phyloP scores from a whole-genome alignment of 495 filamentous ascomycete genomes.

The Parathielavia appendiculata region DNA sequence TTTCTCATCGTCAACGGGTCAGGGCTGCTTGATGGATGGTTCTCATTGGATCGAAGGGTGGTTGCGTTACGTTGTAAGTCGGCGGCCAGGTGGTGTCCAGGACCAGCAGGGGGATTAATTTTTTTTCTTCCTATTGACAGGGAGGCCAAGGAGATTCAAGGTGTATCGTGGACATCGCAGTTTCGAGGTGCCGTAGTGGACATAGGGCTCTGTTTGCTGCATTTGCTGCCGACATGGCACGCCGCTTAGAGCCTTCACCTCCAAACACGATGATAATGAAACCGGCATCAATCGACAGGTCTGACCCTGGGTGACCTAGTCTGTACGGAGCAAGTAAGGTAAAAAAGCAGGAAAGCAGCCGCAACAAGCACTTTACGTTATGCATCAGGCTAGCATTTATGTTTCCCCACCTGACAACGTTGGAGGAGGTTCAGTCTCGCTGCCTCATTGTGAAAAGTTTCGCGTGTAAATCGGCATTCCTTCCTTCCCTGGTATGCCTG shows the following conservation, averaged over 20 bases:
- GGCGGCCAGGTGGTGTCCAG: conserved; percentile 29
- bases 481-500: neutral
- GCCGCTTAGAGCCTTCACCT: too few relatives aligned
- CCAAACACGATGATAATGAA: neutral
- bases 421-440: conserved; percentile 15
- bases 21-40: conserved; percentile 13
- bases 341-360: neutral
- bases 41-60: conserved; percentile 13
- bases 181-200: too few relatives aligned
- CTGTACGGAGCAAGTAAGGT: too few relatives aligned
- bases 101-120: conserved; percentile 8
- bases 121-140: conserved; percentile 10
- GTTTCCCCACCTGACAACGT: conserved; percentile 18
- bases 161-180: neutral
- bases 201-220: too few relatives aligned
- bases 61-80: conserved; percentile 14
- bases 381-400: conserved; percentile 15
- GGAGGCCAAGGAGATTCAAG: neutral
- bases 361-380: conserved; percentile 1
- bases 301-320: too few relatives aligned
- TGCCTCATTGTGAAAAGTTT: neutral
- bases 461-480: neutral
- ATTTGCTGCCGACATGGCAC: too few relatives aligned
- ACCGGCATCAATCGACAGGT: conserved; percentile 4
- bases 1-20: conserved; percentile 27